A percentile compares a stretch with the other conserved stretches of the same genome.
Evolutionary conservation across 257 asterid species (phyloP).

Genomic region (Nicotiana knightiana): DNA sequence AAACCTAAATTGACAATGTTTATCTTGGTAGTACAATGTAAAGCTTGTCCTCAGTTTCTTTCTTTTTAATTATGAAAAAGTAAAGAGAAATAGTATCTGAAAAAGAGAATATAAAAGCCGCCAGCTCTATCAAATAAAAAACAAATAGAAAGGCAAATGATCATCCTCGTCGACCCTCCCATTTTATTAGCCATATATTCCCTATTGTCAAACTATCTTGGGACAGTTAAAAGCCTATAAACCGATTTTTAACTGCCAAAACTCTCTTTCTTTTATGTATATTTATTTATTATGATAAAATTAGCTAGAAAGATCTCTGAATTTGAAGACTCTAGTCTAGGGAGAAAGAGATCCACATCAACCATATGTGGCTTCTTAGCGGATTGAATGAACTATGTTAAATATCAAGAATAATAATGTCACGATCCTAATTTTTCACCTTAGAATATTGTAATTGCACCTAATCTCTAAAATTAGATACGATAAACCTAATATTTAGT

Average conservation of each 20-base stretch:
- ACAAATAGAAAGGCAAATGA: not conserved
- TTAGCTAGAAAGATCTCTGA: not conserved
- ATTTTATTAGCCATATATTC: not conserved
- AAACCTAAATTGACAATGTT: not conserved
- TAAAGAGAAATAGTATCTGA: not conserved
- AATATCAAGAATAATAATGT: constrained; percentile 19
- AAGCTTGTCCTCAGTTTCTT: not conserved
- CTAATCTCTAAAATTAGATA: too few species aligned
- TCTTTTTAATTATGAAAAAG: not conserved
- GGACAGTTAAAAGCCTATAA: constrained; percentile 9
- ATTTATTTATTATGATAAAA: not conserved
- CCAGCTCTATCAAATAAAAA: not conserved
- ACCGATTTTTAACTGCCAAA: constrained; percentile 10
- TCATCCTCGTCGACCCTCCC: not conserved
- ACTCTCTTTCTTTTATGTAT: not conserved
- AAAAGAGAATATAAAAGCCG: not conserved
- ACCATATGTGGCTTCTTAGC: not conserved
- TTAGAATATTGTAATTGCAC: not conserved
- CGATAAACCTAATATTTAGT: too few species aligned
- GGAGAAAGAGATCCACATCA: too few species aligned
- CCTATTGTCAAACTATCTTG: not conserved
- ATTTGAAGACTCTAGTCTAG: not conserved
- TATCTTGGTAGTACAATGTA: not conserved
- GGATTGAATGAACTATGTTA: not conserved
- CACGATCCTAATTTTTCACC: too few species aligned